These are phyloP conservation scores for Annulohypoxylon stygium DNA, from an alignment of 495 filamentous ascomycete species.

Conservation along the genomic window DNA sequence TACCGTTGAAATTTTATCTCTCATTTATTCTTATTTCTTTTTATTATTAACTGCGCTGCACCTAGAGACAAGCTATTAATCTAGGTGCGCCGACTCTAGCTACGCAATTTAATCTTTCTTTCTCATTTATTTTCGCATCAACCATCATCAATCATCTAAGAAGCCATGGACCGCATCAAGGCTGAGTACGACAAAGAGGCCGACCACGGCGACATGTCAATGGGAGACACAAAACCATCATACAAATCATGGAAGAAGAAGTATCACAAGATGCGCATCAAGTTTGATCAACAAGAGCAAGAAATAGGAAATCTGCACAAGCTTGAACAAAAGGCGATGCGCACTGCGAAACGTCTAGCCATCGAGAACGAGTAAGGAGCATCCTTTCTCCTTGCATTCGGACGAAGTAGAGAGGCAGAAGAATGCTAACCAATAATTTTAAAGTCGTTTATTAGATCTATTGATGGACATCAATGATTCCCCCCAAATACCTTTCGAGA, in stretches of 20 bases:
- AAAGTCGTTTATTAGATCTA: slow-evolving; percentile 82
- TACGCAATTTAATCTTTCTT: not conserved
- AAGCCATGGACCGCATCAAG: slow-evolving; percentile 44
- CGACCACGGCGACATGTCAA: slow-evolving; percentile 52
- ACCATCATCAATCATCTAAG: not conserved
- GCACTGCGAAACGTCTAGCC: slow-evolving; percentile 80
- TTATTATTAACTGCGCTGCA: not conserved
- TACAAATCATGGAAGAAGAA: slow-evolving; percentile 81
- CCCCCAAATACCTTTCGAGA: slow-evolving; percentile 76
- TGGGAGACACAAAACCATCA: slow-evolving; percentile 55
- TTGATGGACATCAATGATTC: slow-evolving; percentile 88
- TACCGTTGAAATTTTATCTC: slow-evolving; percentile 7
- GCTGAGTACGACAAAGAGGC: slow-evolving; percentile 43
- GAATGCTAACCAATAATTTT: slow-evolving; percentile 18
- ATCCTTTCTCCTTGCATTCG: slow-evolving; percentile 26
- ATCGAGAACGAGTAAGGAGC: slow-evolving; percentile 80
- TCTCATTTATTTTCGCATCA: slow-evolving; percentile 1
- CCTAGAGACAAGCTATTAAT: not conserved
- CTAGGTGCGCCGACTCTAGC: too few species aligned
- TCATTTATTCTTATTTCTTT: not conserved
- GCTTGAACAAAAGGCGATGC: slow-evolving; percentile 80
- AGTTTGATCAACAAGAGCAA: slow-evolving; percentile 85
- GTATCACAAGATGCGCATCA: slow-evolving; percentile 89
- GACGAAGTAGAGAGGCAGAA: slow-evolving; percentile 16
- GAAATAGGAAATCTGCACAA: slow-evolving; percentile 81